These are phyloP conservation scores for Bocquillonia castaneifolia DNA, from an alignment of 441 rosid genomes.

Conservation along the genomic window DNA sequence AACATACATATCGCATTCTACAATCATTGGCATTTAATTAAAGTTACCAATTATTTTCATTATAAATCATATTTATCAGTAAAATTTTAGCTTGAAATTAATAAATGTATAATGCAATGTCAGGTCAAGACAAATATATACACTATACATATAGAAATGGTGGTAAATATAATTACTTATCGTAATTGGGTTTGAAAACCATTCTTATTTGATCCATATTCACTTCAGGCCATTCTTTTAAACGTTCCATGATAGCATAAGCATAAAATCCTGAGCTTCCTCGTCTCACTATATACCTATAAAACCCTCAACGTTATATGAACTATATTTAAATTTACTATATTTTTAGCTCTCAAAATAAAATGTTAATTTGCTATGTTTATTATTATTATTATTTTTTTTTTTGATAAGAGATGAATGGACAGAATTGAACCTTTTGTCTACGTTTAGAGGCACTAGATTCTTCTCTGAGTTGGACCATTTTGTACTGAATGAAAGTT, in stretches of 20 bases:
- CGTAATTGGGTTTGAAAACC: slow-evolving; percentile 49
- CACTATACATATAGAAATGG: background rate
- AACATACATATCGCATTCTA: too few species aligned
- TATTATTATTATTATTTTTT: too few species aligned
- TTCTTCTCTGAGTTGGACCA: slow-evolving; percentile 32
- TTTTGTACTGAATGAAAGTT: slow-evolving; percentile 50
- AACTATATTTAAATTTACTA: too few species aligned
- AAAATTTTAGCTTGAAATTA: background rate
- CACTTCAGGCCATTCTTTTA: slow-evolving; percentile 51
- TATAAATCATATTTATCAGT: background rate
- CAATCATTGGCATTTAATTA: too few species aligned
- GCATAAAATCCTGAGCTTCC: slow-evolving; percentile 55
- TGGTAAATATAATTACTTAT: slow-evolving; percentile 25
- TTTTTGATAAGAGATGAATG: too few species aligned
- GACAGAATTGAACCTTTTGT: slow-evolving; percentile 51
- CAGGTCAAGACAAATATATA: background rate
- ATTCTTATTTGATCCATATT: slow-evolving; percentile 57
- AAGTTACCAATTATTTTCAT: too few species aligned
- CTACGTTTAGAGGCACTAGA: slow-evolving; percentile 54
- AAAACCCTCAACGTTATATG: background rate
- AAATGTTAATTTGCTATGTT: too few species aligned
- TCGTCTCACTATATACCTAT: slow-evolving; percentile 48
- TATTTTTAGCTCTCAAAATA: too few species aligned
- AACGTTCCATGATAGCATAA: slow-evolving; percentile 59
- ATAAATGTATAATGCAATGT: too few species aligned